These are phyloP conservation scores for Vaucheria bursata DNA, from an alignment of 352 stramenopile genomes.

Conservation along the genomic window DNA sequence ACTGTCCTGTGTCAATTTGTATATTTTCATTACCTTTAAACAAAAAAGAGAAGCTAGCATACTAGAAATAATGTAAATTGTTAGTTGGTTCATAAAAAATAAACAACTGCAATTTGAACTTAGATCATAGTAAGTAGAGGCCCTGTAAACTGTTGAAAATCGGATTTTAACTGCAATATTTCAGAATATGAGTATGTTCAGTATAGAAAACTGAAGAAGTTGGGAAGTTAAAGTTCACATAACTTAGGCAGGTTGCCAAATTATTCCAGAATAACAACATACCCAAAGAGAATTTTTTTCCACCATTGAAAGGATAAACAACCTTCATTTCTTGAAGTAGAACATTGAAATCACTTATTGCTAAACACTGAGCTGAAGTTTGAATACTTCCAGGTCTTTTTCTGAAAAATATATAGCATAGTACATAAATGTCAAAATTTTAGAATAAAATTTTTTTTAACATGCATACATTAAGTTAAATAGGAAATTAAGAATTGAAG, in stretches of 20 bases:
- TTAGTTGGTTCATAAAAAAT: neutral
- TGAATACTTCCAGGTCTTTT: neutral
- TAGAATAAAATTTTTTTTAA: neutral
- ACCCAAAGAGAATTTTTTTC: conserved; percentile 31
- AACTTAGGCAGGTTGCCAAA: neutral
- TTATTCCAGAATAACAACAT: conserved; percentile 5
- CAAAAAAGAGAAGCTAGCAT: neutral
- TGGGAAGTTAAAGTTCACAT: neutral
- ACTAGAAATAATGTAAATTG: neutral
- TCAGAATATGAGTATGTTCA: neutral
- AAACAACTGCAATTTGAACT: neutral
- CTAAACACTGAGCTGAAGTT: conserved; percentile 16
- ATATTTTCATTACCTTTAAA: neutral
- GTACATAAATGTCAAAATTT: neutral
- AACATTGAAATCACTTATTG: conserved; percentile 26
- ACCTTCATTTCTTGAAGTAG: conserved; percentile 27
- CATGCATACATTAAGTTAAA: conserved; percentile 1
- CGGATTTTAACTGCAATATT: neutral
- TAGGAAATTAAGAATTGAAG: neutral
- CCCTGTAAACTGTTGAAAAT: neutral
- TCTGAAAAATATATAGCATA: neutral
- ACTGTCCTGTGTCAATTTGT: neutral
- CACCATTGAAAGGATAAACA: conserved; percentile 42
- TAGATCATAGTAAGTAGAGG: neutral
- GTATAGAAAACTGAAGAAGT: neutral